A percentile compares a stretch with the other conserved stretches of the same genome.
Conservation (phyloP, 306 rosid species). For the Begonia fuchsioides region DNA sequence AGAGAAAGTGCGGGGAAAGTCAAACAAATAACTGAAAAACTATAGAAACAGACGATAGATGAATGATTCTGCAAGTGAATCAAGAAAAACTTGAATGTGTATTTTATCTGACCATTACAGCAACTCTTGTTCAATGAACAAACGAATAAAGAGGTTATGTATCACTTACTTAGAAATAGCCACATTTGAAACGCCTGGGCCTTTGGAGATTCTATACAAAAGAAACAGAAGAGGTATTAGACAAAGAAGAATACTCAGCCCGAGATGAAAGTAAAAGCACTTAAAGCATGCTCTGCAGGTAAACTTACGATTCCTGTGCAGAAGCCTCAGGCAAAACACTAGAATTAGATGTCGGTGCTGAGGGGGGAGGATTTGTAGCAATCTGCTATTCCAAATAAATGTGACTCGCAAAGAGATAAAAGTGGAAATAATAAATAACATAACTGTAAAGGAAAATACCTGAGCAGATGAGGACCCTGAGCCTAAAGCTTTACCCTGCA, state of each 20-base stretch:
- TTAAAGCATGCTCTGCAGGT: constrained; percentile 8
- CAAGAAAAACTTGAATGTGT: too few species aligned
- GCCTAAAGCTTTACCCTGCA: constrained; percentile 53
- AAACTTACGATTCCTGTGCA: constrained; percentile 45
- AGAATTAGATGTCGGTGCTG: constrained; percentile 33
- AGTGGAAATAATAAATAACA: constrained; percentile 4
- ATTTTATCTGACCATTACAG: too few species aligned
- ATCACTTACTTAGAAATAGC: constrained; percentile 29
- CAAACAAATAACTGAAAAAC: too few species aligned
- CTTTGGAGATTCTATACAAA: constrained; percentile 24
- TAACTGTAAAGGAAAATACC: constrained; percentile 25
- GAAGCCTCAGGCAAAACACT: constrained; percentile 27
- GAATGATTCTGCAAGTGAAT: too few species aligned
- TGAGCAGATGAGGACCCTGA: constrained; percentile 67
- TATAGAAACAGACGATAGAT: too few species aligned
- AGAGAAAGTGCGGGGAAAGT: constrained; percentile 6
- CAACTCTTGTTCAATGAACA: too few species aligned
- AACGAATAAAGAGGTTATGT: too few species aligned
- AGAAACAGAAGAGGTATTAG: not conserved
- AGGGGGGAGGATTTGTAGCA: constrained; percentile 30
- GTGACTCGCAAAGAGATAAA: not conserved
- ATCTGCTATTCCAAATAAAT: not conserved
- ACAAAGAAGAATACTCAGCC: too few species aligned
- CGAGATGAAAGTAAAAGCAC: constrained; percentile 2
- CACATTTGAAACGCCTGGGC: constrained; percentile 22